Percentiles rank a stretch among this genome's conserved stretches.
Conservation (phyloP, 2,329 filamentous ascomycete species). For the Aureobasidium musti region DNA sequence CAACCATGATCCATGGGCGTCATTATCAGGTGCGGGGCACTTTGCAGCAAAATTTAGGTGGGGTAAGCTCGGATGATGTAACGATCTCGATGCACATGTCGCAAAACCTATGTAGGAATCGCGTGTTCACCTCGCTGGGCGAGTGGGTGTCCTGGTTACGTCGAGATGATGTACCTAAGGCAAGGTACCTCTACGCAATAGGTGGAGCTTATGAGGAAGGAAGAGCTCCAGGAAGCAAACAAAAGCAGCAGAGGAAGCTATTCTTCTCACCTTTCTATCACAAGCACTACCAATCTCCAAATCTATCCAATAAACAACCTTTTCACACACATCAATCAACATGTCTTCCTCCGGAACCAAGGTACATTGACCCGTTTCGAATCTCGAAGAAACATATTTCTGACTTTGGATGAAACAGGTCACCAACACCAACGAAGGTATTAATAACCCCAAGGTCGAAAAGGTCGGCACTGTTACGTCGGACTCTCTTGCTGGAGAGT, state of each 20-base stretch:
- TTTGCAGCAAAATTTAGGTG: background rate
- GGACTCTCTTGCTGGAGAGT: conserved; percentile 77
- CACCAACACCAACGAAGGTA: conserved; percentile 53
- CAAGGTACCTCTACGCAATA: background rate
- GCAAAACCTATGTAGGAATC: background rate
- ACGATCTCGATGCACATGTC: conserved; percentile 21
- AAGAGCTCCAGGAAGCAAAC: background rate
- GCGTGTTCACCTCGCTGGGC: no score
- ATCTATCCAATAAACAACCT: background rate
- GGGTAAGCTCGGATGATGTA: conserved; percentile 15
- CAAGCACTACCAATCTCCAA: background rate
- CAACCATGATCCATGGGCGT: background rate
- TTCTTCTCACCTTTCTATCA: background rate
- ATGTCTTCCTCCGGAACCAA: conserved; percentile 29
- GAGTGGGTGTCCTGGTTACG: background rate
- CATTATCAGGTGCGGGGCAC: conserved; percentile 15
- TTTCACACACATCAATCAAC: background rate
- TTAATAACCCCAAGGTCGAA: conserved; percentile 60
- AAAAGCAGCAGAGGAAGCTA: conserved; percentile 22
- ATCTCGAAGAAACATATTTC: background rate
- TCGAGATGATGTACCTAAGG: background rate
- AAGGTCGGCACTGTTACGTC: conserved; percentile 63
- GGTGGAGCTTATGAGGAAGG: no score
- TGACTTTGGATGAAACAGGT: conserved; percentile 37
- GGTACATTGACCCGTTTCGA: background rate